Percentiles rank a stretch among this genome's conserved stretches.
phyloP scores from a whole-genome alignment of 2,329 filamentous ascomycete genomes.

The Phyllosticta ampelicida region DNA sequence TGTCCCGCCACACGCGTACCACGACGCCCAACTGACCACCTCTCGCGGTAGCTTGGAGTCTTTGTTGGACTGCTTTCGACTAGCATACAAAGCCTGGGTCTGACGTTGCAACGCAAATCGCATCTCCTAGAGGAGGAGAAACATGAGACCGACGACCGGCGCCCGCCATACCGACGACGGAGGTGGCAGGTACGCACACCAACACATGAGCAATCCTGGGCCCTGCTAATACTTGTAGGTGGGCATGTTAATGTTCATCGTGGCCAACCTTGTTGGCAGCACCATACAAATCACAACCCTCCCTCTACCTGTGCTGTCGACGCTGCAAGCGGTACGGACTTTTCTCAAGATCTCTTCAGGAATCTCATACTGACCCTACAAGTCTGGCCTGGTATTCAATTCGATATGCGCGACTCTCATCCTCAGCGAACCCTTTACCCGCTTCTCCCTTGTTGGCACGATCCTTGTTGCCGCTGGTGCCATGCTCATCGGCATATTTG shows the following conservation, averaged over 20 bases:
- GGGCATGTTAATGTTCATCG: slow-evolving; percentile 94
- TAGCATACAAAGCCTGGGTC: slow-evolving; percentile 84
- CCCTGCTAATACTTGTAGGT: slow-evolving; percentile 36
- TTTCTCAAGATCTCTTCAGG: background rate
- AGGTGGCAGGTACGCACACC: slow-evolving; percentile 64
- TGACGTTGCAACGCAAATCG: slow-evolving; percentile 95
- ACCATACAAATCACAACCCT: slow-evolving; percentile 96
- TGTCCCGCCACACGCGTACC: slow-evolving; percentile 6
- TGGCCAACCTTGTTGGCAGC: slow-evolving; percentile 88
- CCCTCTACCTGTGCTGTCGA: slow-evolving; percentile 86
- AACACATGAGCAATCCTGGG: background rate
- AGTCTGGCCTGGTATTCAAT: slow-evolving; percentile 93
- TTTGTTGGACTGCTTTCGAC: slow-evolving; percentile 88
- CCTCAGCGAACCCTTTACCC: slow-evolving; percentile 85
- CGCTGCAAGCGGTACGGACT: slow-evolving; percentile 62
- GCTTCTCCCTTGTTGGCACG: slow-evolving; percentile 85
- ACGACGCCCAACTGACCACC: background rate
- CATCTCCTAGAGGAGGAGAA: slow-evolving; percentile 97
- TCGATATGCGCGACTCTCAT: slow-evolving; percentile 93
- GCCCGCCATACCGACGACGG: slow-evolving; percentile 79
- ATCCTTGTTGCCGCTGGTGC: slow-evolving; percentile 78
- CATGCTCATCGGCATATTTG: slow-evolving; percentile 86
- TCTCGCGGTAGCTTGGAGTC: slow-evolving; percentile 62
- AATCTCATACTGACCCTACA: slow-evolving; percentile 11
- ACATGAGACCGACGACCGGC: slow-evolving; percentile 60